Evolutionary conservation across 2,329 filamentous ascomycete genomes (phyloP), one percentile per base, ranked within the genome.

Genomic region (Colletotrichum costaricense): DNA sequence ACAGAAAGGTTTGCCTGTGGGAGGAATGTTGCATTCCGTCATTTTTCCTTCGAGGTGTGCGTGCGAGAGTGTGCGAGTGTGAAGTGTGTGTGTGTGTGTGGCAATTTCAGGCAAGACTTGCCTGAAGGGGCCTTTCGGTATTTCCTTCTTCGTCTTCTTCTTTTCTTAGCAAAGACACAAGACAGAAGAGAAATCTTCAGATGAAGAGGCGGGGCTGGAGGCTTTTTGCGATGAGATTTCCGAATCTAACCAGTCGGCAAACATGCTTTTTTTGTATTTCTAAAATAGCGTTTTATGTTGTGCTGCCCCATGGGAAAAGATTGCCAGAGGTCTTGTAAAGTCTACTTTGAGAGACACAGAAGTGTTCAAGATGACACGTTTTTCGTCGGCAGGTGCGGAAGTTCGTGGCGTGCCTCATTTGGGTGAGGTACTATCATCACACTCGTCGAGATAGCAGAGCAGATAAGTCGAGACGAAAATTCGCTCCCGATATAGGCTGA

Each of bases 11-110:
- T 33, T 42, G 14, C 35, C n/a, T 49, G 49, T 28, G 22, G 30
- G 38, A 19, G n/a, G n/a, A 4, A 4, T 12, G 52, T 63, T 54
- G 67, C 55, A 58, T 58, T 58, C 52, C 57, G 49, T 46, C 58
- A 52, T 54, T 49, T 46, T 49, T 46, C 4, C 19, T 46, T 46
- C 16, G 42, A 46, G 42, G 42, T 19, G 16, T 19, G 38, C 6
- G 42, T 19, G 42, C 7, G 19, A 19, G 42, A 8, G 42, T 19
- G 42, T 3, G 16, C 7, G 42, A 38, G 33, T 42, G 38, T 42
- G 38, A 3, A 16, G 26, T 42, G 38, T 42, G 38, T 42, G 38
- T 42, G 42, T 46, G 16, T 49, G 42, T 46, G 42, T 46, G 35
- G 14, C n/a, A 9, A 12, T 30, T 19, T 19, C 57, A 14, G 46